Evolutionary conservation across 495 filamentous ascomycete species (phyloP).

Genomic region (Aspergillus conjunctus): DNA sequence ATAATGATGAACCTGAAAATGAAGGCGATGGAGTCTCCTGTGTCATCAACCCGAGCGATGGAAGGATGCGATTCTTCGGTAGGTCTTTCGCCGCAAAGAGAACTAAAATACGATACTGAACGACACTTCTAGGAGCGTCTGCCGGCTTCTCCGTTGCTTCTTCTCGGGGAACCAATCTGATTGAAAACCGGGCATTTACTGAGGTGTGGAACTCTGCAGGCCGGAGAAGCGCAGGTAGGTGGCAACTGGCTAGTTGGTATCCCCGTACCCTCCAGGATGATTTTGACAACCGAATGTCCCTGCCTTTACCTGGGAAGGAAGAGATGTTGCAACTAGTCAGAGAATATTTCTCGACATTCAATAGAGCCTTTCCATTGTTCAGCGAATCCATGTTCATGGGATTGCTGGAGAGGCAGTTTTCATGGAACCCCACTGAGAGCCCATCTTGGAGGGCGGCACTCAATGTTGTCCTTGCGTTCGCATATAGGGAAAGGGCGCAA

Average conservation of each 20-base stretch:
- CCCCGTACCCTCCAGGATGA: background rate
- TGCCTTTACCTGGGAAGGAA: constrained; percentile 17
- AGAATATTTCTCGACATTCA: constrained; percentile 23
- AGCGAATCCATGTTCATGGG: constrained; percentile 7
- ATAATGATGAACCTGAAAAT: too few species aligned
- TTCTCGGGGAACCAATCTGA: too few species aligned
- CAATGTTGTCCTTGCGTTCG: constrained; percentile 22
- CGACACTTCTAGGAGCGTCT: too few species aligned
- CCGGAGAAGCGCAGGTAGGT: background rate
- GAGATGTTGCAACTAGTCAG: constrained; percentile 16
- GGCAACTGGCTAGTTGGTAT: background rate
- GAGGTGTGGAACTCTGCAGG: background rate
- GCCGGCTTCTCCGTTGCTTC: too few species aligned
- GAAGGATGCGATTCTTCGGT: too few species aligned
- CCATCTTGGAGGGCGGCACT: constrained; percentile 16
- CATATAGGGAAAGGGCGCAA: constrained; percentile 23
- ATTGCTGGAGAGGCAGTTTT: constrained; percentile 23
- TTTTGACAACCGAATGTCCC: background rate
- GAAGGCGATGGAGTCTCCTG: too few species aligned
- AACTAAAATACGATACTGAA: too few species aligned
- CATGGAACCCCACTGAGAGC: constrained; percentile 27
- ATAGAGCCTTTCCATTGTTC: constrained; percentile 20
- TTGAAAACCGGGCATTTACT: background rate
- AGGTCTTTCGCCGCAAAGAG: too few species aligned
- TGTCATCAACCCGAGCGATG: too few species aligned